Percentiles rank a stretch among this genome's conserved stretches.
These are phyloP conservation scores for Pleomassaria siparia DNA, from an alignment of 2,329 filamentous ascomycete genomes.

Conservation along the genomic window DNA sequence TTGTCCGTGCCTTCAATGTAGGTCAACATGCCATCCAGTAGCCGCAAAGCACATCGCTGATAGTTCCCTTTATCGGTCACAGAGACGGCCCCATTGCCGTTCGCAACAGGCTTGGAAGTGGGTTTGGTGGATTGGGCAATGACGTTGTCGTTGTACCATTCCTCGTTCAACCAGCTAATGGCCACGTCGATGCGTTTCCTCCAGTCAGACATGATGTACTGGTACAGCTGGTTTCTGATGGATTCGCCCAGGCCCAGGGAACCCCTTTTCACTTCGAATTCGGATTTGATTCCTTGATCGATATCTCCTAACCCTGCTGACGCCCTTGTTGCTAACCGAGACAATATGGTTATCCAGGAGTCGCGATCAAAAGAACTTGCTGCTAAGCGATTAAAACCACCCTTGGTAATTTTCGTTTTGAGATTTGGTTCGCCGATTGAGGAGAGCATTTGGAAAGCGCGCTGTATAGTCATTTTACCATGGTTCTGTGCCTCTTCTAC, in stretches of 20 bases:
- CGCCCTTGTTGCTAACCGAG: slow-evolving; percentile 79
- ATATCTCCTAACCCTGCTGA: slow-evolving; percentile 71
- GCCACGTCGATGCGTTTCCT: slow-evolving; percentile 84
- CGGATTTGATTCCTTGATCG: slow-evolving; percentile 62
- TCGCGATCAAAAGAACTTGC: slow-evolving; percentile 83
- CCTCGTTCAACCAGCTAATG: slow-evolving; percentile 92
- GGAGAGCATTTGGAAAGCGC: slow-evolving; percentile 77
- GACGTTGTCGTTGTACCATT: slow-evolving; percentile 91
- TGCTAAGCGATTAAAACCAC: slow-evolving; percentile 81
- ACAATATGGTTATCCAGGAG: slow-evolving; percentile 87
- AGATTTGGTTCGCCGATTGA: slow-evolving; percentile 66
- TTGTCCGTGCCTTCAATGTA: slow-evolving; percentile 93
- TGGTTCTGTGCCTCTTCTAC: slow-evolving; percentile 71
- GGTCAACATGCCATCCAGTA: slow-evolving; percentile 86
- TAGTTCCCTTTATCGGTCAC: slow-evolving; percentile 59
- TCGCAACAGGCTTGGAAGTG: slow-evolving; percentile 42
- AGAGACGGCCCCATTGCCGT: slow-evolving; percentile 46
- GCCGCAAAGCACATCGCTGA: slow-evolving; percentile 72
- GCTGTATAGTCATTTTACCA: slow-evolving; percentile 71
- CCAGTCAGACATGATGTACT: slow-evolving; percentile 90
- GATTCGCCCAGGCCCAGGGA: slow-evolving; percentile 60
- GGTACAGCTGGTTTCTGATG: slow-evolving; percentile 79
- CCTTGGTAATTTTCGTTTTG: slow-evolving; percentile 46
- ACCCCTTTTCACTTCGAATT: slow-evolving; percentile 46
- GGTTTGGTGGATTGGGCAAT: slow-evolving; percentile 42